Evolutionary conservation across 805 yeast species (phyloP).

Genomic region (Yarrowia keelungensis): DNA sequence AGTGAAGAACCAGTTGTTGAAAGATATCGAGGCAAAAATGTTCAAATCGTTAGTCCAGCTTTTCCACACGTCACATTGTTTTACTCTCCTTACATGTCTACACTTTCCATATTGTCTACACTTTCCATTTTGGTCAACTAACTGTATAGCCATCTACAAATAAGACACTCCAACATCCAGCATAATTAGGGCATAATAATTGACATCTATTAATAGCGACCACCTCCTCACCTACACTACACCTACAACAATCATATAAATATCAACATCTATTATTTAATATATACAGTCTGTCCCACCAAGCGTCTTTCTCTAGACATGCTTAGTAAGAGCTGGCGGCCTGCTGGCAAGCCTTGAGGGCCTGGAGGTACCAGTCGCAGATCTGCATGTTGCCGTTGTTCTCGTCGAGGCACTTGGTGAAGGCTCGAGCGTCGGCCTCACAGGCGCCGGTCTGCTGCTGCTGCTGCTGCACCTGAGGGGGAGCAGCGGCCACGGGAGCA

Average conservation of each 20-base stretch:
- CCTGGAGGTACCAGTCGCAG: slow-evolving; percentile 96
- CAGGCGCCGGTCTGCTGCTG: slow-evolving; percentile 62
- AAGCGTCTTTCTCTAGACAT: background rate
- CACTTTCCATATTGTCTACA: too few species aligned
- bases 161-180: too few species aligned
- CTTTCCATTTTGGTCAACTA: too few species aligned
- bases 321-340: slow-evolving; percentile 80
- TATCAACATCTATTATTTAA: slow-evolving; percentile 21
- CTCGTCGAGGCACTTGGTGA: slow-evolving; percentile 94
- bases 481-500: slow-evolving; percentile 52
- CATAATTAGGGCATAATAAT: too few species aligned
- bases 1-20: too few species aligned
- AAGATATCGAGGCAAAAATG: too few species aligned
- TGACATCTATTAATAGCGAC: too few species aligned
- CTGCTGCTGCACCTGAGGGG: slow-evolving; percentile 49
- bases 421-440: slow-evolving; percentile 91
- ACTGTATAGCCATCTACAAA: too few species aligned
- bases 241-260: background rate
- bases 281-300: slow-evolving; percentile 11
- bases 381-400: slow-evolving; percentile 95
- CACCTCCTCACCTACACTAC: too few species aligned
- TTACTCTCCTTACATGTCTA: too few species aligned
- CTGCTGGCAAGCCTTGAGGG: slow-evolving; percentile 96
- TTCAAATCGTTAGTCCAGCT: too few species aligned
- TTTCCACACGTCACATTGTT: too few species aligned